Evolutionary conservation across 1,284 basidiomycete species (phyloP).

Genomic region (Rhodotorula sp.): DNA sequence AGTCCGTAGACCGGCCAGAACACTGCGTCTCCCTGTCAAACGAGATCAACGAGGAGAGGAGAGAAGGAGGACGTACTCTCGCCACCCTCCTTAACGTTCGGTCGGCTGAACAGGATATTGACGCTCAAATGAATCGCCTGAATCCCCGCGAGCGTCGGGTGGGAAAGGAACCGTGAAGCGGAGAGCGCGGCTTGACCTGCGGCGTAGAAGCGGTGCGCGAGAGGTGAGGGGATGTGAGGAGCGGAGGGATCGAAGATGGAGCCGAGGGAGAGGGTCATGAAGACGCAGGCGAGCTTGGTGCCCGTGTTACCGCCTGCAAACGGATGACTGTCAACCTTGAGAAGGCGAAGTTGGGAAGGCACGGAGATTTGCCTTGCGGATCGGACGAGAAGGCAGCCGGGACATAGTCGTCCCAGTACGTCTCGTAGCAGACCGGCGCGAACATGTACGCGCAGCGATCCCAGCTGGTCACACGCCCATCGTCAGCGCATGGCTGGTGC

Average conservation of each 20-base stretch:
- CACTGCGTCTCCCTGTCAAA: background rate
- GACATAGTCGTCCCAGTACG: conserved; percentile 30
- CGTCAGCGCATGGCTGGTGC: background rate
- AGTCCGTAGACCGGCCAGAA: conserved; percentile 42
- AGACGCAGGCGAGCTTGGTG: conserved; percentile 40
- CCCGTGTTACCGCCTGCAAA: background rate
- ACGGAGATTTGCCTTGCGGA: background rate
- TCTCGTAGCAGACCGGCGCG: conserved; percentile 1
- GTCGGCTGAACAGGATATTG: conserved; percentile 41
- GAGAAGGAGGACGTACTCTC: conserved; percentile 22
- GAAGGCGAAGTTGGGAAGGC: background rate
- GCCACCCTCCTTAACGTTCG: conserved; percentile 36
- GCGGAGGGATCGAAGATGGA: conserved; percentile 39
- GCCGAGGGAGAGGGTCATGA: conserved; percentile 42
- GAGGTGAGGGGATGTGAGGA: conserved; percentile 26
- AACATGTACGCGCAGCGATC: conserved; percentile 3
- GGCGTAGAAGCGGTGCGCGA: conserved; percentile 20
- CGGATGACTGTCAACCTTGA: background rate
- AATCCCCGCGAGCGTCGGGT: background rate
- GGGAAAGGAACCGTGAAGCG: conserved; percentile 29
- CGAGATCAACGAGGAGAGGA: too few species aligned
- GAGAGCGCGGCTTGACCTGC: conserved; percentile 31
- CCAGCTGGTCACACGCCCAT: background rate
- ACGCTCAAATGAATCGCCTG: conserved; percentile 43
- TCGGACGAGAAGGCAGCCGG: conserved; percentile 14